These are phyloP conservation scores for Vitis labrusca DNA, from an alignment of 164 flowering plant genomes.

Conservation along the genomic window DNA sequence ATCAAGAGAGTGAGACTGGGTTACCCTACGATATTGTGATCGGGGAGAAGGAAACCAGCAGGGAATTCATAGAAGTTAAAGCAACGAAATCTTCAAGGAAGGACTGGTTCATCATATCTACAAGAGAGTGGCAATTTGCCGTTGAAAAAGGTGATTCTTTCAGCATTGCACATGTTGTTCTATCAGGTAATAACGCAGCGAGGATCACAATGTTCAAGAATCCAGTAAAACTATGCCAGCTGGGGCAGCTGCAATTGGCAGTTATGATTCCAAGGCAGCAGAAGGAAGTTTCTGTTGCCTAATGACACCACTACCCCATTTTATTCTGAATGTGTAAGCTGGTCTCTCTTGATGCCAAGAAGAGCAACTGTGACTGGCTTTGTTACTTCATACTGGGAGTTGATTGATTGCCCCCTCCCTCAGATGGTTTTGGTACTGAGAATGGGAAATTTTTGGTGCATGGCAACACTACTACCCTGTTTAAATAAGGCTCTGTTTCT, in stretches of 20 bases:
- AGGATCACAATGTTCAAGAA: slow-evolving; percentile 57
- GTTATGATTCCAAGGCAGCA: slow-evolving; percentile 51
- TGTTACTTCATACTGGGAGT: no score
- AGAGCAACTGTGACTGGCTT: no score
- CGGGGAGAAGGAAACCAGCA: slow-evolving; percentile 30
- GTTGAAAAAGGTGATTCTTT: slow-evolving; percentile 70
- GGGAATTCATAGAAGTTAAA: slow-evolving; percentile 85
- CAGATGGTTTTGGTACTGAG: no score
- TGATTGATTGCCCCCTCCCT: no score
- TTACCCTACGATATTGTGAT: slow-evolving; percentile 77
- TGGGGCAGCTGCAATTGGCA: slow-evolving; percentile 53
- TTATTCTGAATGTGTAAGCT: no score
- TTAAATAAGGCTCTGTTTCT: no score
- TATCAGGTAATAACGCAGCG: slow-evolving; percentile 43
- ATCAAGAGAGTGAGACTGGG: slow-evolving; percentile 69
- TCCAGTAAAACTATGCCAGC: slow-evolving; percentile 61
- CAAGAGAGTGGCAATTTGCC: slow-evolving; percentile 88
- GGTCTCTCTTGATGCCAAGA: no score
- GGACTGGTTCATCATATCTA: slow-evolving; percentile 75
- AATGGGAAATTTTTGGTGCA: no score
- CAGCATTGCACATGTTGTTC: slow-evolving; percentile 67
- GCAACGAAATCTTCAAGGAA: slow-evolving; percentile 71
- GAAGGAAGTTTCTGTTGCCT: neutral
- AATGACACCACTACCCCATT: no score
- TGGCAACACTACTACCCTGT: no score